phyloP scores from a whole-genome alignment of 2,329 filamentous ascomycete species.

The Diaporthe helianthi region DNA sequence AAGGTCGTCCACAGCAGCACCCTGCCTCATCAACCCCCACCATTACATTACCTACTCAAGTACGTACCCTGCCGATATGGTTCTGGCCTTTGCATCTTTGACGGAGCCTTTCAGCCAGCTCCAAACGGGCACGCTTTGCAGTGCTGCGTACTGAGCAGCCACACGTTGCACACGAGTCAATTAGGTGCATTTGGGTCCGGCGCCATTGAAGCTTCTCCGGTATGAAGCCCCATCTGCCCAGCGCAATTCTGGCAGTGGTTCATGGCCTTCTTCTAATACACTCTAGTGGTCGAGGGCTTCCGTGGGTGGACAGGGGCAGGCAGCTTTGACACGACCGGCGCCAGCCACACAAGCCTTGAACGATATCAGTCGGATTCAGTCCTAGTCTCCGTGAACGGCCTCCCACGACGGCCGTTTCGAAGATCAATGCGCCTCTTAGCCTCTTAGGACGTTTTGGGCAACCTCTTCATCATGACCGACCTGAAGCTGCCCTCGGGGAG shows the following conservation, averaged over 20 bases:
- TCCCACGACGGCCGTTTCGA: not conserved
- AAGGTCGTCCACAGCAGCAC: too few species aligned
- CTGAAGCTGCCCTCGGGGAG: constrained; percentile 37
- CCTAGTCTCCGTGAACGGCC: not conserved
- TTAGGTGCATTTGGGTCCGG: constrained; percentile 3
- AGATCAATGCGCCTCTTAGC: not conserved
- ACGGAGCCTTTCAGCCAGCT: not conserved
- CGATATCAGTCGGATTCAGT: not conserved
- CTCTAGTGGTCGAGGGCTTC: not conserved
- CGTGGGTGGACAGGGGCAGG: not conserved
- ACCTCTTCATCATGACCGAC: constrained; percentile 40
- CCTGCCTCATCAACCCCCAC: not conserved
- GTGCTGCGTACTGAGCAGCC: too few species aligned
- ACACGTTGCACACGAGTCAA: constrained; percentile 14
- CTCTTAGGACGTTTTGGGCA: constrained; percentile 1
- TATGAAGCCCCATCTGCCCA: not conserved
- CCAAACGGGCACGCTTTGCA: not conserved
- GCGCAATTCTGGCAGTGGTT: not conserved
- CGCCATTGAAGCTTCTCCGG: constrained; percentile 13
- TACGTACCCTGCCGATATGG: constrained; percentile 14
- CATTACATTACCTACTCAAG: too few species aligned
- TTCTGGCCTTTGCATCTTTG: not conserved
- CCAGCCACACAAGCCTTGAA: not conserved
- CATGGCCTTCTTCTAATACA: too few species aligned
- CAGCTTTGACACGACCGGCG: not conserved